Percentiles rank a stretch among this genome's conserved stretches.
Evolutionary conservation across 2,329 filamentous ascomycete genomes (phyloP).

Genomic region (Aspergillus texensis): DNA sequence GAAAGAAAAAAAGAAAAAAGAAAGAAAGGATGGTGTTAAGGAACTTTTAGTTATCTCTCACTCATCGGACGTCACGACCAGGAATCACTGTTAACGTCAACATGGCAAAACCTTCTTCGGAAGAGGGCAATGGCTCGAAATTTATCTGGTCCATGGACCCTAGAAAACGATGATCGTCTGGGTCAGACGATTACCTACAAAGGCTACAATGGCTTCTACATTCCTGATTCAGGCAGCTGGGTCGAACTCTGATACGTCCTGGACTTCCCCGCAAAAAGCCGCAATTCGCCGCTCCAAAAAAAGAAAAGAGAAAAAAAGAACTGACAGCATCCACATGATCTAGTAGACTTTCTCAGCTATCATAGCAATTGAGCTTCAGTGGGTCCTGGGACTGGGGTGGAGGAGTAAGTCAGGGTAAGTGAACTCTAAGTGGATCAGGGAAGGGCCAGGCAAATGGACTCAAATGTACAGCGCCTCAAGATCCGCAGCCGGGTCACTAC

Average conservation of each 20-base stretch:
- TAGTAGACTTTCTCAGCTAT: constrained; percentile 24
- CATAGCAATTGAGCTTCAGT: constrained; percentile 24
- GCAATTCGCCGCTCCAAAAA: constrained; percentile 29
- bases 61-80: constrained; percentile 19
- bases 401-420: constrained; percentile 17
- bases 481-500: constrained; percentile 17
- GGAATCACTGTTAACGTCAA: constrained; percentile 18
- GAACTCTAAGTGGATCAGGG: constrained; percentile 19
- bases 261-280: constrained; percentile 32
- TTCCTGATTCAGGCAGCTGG: constrained; percentile 23
- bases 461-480: constrained; percentile 13
- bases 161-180: constrained; percentile 23
- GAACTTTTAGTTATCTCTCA: constrained; percentile 15
- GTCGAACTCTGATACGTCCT: constrained; percentile 29
- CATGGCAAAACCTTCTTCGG: constrained; percentile 18
- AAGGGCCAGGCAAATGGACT: constrained; percentile 3
- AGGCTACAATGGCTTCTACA: constrained; percentile 23
- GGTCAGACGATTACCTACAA: constrained; percentile 30
- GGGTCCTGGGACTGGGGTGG: constrained; percentile 16
- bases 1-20: constrained; percentile 9
- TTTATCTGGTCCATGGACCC: constrained; percentile 21
- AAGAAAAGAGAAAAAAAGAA: constrained; percentile 18
- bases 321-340: constrained; percentile 33
- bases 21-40: constrained; percentile 15
- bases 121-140: constrained; percentile 24